These are phyloP conservation scores for Rhododendron mucronatum DNA, from an alignment of 148 eudicot species.

Conservation along the genomic window DNA sequence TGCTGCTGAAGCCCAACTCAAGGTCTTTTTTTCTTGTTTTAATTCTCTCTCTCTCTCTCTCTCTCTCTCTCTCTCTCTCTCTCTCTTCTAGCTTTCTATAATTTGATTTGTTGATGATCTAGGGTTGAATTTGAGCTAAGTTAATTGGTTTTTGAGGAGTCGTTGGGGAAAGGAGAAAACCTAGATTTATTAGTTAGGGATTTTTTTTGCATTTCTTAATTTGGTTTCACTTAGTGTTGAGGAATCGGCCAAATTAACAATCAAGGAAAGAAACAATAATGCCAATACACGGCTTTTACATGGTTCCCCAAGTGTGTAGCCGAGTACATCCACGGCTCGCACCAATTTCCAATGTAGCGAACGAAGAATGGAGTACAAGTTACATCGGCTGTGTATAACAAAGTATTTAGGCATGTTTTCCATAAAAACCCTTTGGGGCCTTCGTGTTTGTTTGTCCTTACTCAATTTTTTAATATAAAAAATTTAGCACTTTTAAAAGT, in stretches of 20 bases:
- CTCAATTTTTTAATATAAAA: too few relatives aligned
- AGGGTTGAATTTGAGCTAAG: neutral
- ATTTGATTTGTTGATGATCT: neutral
- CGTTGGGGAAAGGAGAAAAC: neutral
- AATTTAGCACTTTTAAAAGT: too few relatives aligned
- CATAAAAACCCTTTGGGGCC: too few relatives aligned
- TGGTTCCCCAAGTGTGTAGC: too few relatives aligned
- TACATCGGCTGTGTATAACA: neutral
- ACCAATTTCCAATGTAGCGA: neutral
- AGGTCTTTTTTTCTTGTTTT: slow-evolving; percentile 30
- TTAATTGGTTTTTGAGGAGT: neutral
- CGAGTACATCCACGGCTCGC: neutral
- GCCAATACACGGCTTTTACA: neutral
- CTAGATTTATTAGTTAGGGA: neutral
- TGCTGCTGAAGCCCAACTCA: slow-evolving; percentile 70
- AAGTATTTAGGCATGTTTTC: too few relatives aligned
- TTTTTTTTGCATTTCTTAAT: neutral
- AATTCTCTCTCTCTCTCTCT: too few relatives aligned
- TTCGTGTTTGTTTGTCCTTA: too few relatives aligned
- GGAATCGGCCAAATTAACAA: neutral
- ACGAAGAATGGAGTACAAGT: neutral
- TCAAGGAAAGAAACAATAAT: neutral
- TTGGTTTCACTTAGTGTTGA: neutral
- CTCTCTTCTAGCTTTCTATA: neutral
- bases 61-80: too few relatives aligned